Evolutionary conservation across 352 stramenopile species (phyloP), one percentile per base, ranked within the genome.

Genomic region (Pseudoperonospora humuli): DNA sequence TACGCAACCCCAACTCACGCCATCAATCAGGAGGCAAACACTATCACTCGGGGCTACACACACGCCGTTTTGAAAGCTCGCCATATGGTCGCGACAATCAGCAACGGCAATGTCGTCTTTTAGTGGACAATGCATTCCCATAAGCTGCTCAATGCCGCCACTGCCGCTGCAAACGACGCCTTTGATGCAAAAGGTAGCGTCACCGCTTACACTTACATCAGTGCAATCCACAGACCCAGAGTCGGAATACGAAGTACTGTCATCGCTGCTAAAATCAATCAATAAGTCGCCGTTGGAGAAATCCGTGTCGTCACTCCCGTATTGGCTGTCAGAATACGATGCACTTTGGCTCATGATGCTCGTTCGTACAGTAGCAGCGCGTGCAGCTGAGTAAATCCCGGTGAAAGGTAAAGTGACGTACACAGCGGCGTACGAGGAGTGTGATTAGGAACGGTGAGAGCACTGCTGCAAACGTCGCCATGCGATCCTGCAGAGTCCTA

Each of bases 111-210:
- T 42, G 11, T 64, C 58, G 18, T 50, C 33, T 24, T 67, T 59
- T 7, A 45, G 26, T 14, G 67, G 67, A 21, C 67, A 79, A 32
- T 21, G 34, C 17, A 28, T 49, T 11, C 67, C 64, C 21, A 40
- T 32, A 1, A 64, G 67, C 14, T 53, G 36, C 1, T 36, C 24
- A 6, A n/a, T n/a, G n/a, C n/a, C n/a, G n/a, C 49, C 67, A 3
- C 49, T 36, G 14, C 67, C 64, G 19, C 48, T 59, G 46, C 68
- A 79, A 3, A 70, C 15, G 1, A 48, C 39, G 4, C 63, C 68
- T 32, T 50, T 29, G 21, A 76, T 46, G 37, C 61, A 67, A 39
- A 67, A 76, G 0, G 60, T 71, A 17, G 65, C 68, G 45, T 76
- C 68, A 7, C 35, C 44, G 27, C 53, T 50, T 15, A 78, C 57